Evolutionary conservation across 768 basidiomycete species (phyloP).

Genomic region (Ramaria sp.): DNA sequence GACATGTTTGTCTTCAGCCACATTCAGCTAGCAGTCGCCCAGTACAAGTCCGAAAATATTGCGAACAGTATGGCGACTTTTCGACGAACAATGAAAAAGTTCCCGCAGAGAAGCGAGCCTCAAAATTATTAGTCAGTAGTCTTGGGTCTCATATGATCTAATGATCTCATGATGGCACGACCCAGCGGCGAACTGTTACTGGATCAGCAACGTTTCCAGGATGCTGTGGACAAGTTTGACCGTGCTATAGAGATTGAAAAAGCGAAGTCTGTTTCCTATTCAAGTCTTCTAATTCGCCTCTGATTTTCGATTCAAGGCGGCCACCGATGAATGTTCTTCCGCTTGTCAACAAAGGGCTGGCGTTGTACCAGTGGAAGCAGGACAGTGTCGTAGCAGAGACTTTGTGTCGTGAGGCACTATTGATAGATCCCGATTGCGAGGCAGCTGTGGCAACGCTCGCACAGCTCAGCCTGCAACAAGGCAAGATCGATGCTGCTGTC

Average conservation of each 20-base stretch:
- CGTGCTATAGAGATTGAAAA: slow-evolving; percentile 83
- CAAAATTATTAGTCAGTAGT: slow-evolving; percentile 84
- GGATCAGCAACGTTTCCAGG: slow-evolving; percentile 81
- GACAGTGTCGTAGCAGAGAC: slow-evolving; percentile 73
- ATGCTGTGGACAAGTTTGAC: slow-evolving; percentile 90
- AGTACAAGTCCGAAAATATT: slow-evolving; percentile 79
- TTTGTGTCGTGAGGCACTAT: slow-evolving; percentile 81
- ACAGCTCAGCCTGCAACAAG: slow-evolving; percentile 85
- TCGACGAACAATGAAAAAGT: slow-evolving; percentile 70
- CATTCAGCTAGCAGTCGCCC: slow-evolving; percentile 93
- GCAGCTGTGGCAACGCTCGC: slow-evolving; percentile 94
- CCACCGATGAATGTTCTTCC: slow-evolving; percentile 78
- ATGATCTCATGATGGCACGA: neutral
- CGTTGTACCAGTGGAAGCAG: slow-evolving; percentile 92
- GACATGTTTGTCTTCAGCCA: slow-evolving; percentile 89
- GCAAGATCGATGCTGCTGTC: slow-evolving; percentile 77
- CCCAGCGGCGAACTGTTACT: slow-evolving; percentile 84
- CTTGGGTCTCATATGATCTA: neutral
- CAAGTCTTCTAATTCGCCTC: neutral
- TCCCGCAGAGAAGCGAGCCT: slow-evolving; percentile 82
- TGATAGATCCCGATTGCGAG: slow-evolving; percentile 88
- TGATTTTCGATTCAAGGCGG: slow-evolving; percentile 15
- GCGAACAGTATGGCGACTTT: slow-evolving; percentile 86
- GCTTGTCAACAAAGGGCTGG: slow-evolving; percentile 95
- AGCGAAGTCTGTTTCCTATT: slow-evolving; percentile 37